These are phyloP conservation scores for Volvox africanus DNA, from an alignment of 139 green algal genomes.

Conservation along the genomic window DNA sequence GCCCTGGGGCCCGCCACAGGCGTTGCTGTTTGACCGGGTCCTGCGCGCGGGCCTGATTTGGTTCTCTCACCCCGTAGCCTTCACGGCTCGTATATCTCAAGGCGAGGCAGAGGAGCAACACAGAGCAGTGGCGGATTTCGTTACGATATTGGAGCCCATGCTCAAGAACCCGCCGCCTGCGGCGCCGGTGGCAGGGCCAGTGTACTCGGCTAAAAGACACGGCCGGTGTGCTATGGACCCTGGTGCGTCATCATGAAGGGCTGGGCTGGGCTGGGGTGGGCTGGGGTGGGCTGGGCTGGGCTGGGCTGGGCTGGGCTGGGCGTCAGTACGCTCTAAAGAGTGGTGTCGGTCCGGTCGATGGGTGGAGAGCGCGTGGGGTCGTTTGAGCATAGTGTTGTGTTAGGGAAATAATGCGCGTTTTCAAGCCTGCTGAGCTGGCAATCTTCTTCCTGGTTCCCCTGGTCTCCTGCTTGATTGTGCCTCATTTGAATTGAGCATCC, in stretches of 20 bases:
- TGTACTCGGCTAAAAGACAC: slow-evolving; percentile 22
- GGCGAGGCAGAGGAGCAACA: slow-evolving; percentile 58
- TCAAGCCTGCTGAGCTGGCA: too few relatives aligned
- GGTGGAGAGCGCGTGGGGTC: too few relatives aligned
- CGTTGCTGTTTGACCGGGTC: slow-evolving; percentile 54
- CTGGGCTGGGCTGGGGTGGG: too few relatives aligned
- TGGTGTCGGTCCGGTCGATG: too few relatives aligned
- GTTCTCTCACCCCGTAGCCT: slow-evolving; percentile 53
- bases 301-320: too few relatives aligned
- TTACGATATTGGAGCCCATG: not conserved
- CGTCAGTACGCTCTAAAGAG: too few relatives aligned
- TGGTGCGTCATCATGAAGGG: slow-evolving; percentile 8
- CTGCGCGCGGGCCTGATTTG: slow-evolving; percentile 60
- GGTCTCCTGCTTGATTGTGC: too few relatives aligned
- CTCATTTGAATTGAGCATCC: too few relatives aligned
- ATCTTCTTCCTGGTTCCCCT: too few relatives aligned
- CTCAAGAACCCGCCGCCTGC: not conserved
- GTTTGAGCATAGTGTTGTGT: too few relatives aligned
- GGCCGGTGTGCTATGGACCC: slow-evolving; percentile 15
- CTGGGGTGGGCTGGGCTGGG: too few relatives aligned
- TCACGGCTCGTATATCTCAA: slow-evolving; percentile 42
- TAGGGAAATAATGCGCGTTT: too few relatives aligned
- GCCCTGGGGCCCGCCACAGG: not conserved
- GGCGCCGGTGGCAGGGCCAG: not conserved
- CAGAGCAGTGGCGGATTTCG: slow-evolving; percentile 45